Evolutionary conservation across 192 early-diverging fungal genomes (phyloP).

Genomic region (Gaertneriomyces sp.): DNA sequence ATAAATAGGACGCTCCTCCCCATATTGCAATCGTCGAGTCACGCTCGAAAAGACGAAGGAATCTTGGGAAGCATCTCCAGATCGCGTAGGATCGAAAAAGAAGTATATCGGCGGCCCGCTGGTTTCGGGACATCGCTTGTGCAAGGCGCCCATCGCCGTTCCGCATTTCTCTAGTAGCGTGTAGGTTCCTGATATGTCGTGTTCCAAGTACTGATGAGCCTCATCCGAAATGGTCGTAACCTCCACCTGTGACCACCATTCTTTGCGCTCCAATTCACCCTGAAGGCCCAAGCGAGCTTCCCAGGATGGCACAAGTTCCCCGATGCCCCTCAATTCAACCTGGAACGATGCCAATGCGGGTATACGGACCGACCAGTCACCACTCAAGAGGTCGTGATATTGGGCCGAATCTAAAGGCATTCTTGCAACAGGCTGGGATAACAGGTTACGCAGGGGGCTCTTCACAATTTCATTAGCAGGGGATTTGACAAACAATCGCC

Average conservation of each 20-base stretch:
- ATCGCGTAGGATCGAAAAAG: constrained; percentile 40
- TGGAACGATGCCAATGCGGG: constrained; percentile 32
- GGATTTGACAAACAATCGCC: constrained; percentile 29
- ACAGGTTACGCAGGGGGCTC: constrained; percentile 22
- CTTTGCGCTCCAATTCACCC: constrained; percentile 25
- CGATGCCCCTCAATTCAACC: constrained; percentile 30
- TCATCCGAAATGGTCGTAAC: constrained; percentile 20
- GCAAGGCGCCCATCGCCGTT: constrained; percentile 41
- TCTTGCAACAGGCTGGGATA: constrained; percentile 34
- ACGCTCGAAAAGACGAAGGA: constrained; percentile 39
- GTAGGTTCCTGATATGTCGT: constrained; percentile 34
- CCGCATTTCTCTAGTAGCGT: constrained; percentile 40
- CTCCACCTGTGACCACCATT: constrained; percentile 32
- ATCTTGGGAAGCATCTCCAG: constrained; percentile 26
- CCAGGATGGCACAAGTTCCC: constrained; percentile 40
- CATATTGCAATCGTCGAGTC: constrained; percentile 26
- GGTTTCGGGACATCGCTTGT: constrained; percentile 13
- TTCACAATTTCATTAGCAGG: constrained; percentile 16
- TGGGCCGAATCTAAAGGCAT: constrained; percentile 23
- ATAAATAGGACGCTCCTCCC: constrained; percentile 26
- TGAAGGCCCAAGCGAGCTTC: constrained; percentile 35
- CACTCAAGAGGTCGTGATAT: constrained; percentile 13
- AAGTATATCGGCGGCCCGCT: constrained; percentile 29
- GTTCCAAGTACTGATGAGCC: constrained; percentile 20
- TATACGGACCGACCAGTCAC: constrained; percentile 33